These are phyloP conservation scores for Emericellopsis cladophorae DNA, from an alignment of 2,329 filamentous ascomycete genomes.

Conservation along the genomic window DNA sequence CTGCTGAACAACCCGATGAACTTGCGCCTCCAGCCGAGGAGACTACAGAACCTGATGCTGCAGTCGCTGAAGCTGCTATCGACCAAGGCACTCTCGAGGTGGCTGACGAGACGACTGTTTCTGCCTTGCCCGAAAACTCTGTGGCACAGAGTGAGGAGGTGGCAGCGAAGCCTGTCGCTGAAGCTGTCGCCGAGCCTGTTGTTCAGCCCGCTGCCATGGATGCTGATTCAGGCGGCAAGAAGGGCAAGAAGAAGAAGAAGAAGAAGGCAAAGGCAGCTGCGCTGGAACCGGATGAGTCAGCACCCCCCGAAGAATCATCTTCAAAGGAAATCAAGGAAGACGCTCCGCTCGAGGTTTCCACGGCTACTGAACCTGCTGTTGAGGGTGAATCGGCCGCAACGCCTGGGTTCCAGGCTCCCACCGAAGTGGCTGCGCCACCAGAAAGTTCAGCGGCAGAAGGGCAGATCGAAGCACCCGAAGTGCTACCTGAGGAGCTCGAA, in stretches of 20 bases:
- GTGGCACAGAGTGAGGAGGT: background rate
- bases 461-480: too few species aligned
- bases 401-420: background rate
- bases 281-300: background rate
- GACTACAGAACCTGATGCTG: background rate
- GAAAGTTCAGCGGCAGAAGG: too few species aligned
- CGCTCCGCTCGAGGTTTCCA: background rate
- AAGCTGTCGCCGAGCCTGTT: background rate
- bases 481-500: too few species aligned
- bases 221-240: constrained; percentile 4
- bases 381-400: background rate
- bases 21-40: background rate
- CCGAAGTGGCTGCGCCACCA: background rate
- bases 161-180: background rate
- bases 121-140: background rate
- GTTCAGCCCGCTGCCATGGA: background rate
- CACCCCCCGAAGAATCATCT: too few species aligned
- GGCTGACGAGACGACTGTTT: background rate
- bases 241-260: constrained; percentile 8
- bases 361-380: background rate
- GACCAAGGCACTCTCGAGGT: background rate
- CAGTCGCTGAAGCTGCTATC: background rate
- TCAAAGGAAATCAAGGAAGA: too few species aligned
- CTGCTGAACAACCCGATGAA: too few species aligned
- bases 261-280: constrained; percentile 1